Percentiles rank a stretch among this genome's conserved stretches.
Evolutionary conservation across 495 filamentous ascomycete genomes (phyloP).

Genomic region (Chlorociboria aeruginascens): DNA sequence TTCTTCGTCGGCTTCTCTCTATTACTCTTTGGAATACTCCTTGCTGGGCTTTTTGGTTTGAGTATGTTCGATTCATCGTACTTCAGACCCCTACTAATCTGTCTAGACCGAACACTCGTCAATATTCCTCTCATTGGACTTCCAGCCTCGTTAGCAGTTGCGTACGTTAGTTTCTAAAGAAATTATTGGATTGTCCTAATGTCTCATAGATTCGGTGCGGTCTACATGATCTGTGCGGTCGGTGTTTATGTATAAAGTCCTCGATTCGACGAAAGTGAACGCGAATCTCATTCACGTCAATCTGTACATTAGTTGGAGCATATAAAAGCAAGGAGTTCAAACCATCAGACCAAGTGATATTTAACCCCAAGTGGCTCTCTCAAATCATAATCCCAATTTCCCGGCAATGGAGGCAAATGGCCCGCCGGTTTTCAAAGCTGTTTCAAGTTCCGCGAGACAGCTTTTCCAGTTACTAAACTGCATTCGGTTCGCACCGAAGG

Average conservation of each 20-base stretch:
- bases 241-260: slow-evolving; percentile 88
- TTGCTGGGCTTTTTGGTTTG: slow-evolving; percentile 66
- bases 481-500: slow-evolving; percentile 75
- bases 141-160: slow-evolving; percentile 79
- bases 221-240: slow-evolving; percentile 96
- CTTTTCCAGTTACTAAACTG: slow-evolving; percentile 84
- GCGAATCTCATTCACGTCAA: slow-evolving; percentile 12
- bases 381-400: slow-evolving; percentile 6
- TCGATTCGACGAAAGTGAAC: slow-evolving; percentile 5
- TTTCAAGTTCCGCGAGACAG: slow-evolving; percentile 76
- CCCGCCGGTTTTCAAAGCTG: slow-evolving; percentile 61
- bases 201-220: slow-evolving; percentile 68
- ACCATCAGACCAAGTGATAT: slow-evolving; percentile 11
- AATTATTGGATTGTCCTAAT: neutral
- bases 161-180: slow-evolving; percentile 43
- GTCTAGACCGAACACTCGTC: slow-evolving; percentile 72
- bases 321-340: slow-evolving; percentile 15
- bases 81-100: slow-evolving; percentile 2
- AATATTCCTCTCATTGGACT: slow-evolving; percentile 69
- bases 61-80: slow-evolving; percentile 46
- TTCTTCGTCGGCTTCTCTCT: slow-evolving; percentile 73
- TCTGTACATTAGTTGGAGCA: slow-evolving; percentile 17
- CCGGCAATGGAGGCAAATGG: slow-evolving; percentile 16
- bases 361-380: neutral
- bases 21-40: slow-evolving; percentile 50